Percentiles rank a stretch among this genome's conserved stretches.
These are phyloP conservation scores for Jaapia argillacea DNA, from an alignment of 768 basidiomycete genomes.

Conservation along the genomic window DNA sequence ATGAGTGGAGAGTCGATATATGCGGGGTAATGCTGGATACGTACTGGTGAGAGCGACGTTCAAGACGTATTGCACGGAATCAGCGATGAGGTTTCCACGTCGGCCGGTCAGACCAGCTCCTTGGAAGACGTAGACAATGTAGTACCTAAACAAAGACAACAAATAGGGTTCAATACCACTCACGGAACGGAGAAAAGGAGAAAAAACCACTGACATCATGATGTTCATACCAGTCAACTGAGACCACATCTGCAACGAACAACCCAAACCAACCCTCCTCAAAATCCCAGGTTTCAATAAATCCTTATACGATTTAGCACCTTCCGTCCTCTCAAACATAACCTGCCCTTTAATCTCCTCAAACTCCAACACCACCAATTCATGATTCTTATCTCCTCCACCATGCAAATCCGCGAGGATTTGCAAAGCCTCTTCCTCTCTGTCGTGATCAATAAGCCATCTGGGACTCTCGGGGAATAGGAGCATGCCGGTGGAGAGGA, in stretches of 20 bases:
- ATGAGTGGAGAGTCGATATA: conserved; percentile 2
- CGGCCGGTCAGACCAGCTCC: conserved; percentile 69
- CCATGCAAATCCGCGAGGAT: conserved; percentile 72
- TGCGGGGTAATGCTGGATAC: conserved; percentile 5
- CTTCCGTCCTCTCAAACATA: conserved; percentile 54
- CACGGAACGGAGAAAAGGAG: not conserved
- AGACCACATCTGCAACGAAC: conserved; percentile 72
- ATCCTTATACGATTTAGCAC: conserved; percentile 62
- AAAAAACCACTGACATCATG: conserved; percentile 60
- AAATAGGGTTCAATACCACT: not conserved
- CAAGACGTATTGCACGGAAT: conserved; percentile 49
- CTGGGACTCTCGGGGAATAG: conserved; percentile 64
- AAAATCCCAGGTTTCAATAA: conserved; percentile 56
- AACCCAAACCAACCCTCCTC: conserved; percentile 62
- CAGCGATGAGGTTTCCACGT: conserved; percentile 66
- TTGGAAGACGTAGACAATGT: conserved; percentile 61
- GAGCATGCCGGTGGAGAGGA: conserved; percentile 59
- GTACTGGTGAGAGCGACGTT: conserved; percentile 27
- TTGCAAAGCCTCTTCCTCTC: conserved; percentile 54
- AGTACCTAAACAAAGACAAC: conserved; percentile 35
- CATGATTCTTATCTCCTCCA: conserved; percentile 42
- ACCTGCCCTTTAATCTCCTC: conserved; percentile 53
- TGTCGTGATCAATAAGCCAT: conserved; percentile 56
- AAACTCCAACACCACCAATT: conserved; percentile 60
- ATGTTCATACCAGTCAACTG: conserved; percentile 73